Conservation (phyloP, 768 basidiomycete species). For the Atractiella rhizophila region DNA sequence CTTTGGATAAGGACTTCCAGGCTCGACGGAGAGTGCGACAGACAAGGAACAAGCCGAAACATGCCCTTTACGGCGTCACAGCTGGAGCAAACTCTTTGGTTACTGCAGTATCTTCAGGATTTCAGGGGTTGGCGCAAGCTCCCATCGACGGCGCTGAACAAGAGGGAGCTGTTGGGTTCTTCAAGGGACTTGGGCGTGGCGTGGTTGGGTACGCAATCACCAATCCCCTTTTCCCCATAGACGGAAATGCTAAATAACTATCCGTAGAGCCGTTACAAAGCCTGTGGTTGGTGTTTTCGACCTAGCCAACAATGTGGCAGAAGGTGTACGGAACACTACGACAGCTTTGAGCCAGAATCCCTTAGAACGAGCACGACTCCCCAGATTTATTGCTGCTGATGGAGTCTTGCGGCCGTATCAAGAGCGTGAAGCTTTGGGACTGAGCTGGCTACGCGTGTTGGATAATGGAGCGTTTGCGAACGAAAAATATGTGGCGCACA, state of each 20-base stretch:
- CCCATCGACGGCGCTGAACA: constrained; percentile 89
- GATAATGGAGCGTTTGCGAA: constrained; percentile 63
- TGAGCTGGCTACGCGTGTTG: constrained; percentile 89
- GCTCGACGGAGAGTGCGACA: constrained; percentile 62
- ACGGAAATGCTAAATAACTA: too few relatives aligned
- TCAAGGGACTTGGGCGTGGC: constrained; percentile 92
- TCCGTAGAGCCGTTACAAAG: constrained; percentile 59
- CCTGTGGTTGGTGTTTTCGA: constrained; percentile 93
- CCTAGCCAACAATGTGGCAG: constrained; percentile 75
- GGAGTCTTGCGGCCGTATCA: constrained; percentile 77
- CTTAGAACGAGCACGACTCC: constrained; percentile 64
- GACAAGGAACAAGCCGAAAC: constrained; percentile 76
- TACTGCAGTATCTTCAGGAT: constrained; percentile 74
- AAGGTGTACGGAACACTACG: constrained; percentile 91
- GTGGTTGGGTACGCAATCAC: constrained; percentile 48
- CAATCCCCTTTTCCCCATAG: too few relatives aligned
- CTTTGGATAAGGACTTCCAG: constrained; percentile 89
- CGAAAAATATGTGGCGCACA: constrained; percentile 74
- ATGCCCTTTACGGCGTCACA: constrained; percentile 94
- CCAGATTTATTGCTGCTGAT: constrained; percentile 62
- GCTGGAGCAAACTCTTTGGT: constrained; percentile 86
- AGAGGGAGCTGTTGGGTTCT: constrained; percentile 83
- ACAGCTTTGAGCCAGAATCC: constrained; percentile 86
- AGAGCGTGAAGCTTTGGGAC: constrained; percentile 67
- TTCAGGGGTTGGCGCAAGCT: constrained; percentile 93